Base-by-base conservation (phyloP, 805 yeast species). In the Starmerella geochares region DNA sequence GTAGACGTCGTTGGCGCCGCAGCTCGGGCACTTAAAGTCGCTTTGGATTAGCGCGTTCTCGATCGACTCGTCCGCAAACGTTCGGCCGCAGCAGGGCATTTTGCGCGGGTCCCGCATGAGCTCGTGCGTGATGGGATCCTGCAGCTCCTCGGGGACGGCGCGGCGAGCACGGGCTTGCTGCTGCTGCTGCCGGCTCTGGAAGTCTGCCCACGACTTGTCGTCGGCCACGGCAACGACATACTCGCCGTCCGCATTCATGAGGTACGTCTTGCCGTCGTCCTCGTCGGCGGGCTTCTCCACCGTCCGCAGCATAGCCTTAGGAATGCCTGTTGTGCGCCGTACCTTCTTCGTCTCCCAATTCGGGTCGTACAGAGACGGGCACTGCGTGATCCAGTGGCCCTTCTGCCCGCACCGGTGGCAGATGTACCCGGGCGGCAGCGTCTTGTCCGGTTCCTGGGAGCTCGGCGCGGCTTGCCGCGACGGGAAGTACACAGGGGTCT, bases 221-320 rank as follows among this genome's bases (percentile, higher is more conserved):
- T 92, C 98, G 0, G 97, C 97, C 53, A 88, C 79, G n/a, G 94
- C 96, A 44, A 86, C 83, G 4, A 92, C 98, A 64, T 84, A 92
- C 60, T 88, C 85, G 45, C 99, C 99, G 31, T 86, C 92, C 46
- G 88, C 97, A 28, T 87, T 87, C 58, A 92, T 79, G 83, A 92
- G 78, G 51, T 82, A 83, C 33, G 72, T 72, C 58, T 71, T 73
- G 61, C 76, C 74, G 48, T 67, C 78, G 16, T 55, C 58, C 33
- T 81, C 86, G 0, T 79, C 75, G 25, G 46, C 46, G 24, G 90
- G 90, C 62, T 84, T 84, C 16, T 84, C 85, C 7, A 92, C 80
- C 0, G 94, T 82, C 58, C 86, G 83, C 65, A 92, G 77, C 65
- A 86, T 86, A 29, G 94, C 82, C 66, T 82, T 83, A 2, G 99